Percentiles rank a stretch among this genome's conserved stretches.
These are phyloP conservation scores for Phytopythium montanum DNA, from an alignment of 352 stramenopile species.

Conservation along the genomic window DNA sequence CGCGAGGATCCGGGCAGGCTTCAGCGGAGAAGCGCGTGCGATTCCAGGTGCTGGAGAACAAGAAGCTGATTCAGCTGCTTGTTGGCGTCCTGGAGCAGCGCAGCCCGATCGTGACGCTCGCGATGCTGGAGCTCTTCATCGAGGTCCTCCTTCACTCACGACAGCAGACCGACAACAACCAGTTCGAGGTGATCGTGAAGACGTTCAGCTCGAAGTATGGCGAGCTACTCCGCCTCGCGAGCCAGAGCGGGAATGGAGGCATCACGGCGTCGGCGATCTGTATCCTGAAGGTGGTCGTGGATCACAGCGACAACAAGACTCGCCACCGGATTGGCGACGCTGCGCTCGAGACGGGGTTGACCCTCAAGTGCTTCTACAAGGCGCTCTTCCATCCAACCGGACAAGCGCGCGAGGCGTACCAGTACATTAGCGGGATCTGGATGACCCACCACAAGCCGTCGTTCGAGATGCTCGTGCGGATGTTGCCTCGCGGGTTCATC, in stretches of 20 bases:
- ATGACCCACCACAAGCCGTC: conserved; percentile 71
- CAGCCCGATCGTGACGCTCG: conserved; percentile 48
- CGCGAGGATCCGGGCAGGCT: conserved; percentile 29
- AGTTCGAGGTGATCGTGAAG: conserved; percentile 74
- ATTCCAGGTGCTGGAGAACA: conserved; percentile 55
- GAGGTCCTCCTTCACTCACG: conserved; percentile 61
- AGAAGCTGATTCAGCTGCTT: conserved; percentile 56
- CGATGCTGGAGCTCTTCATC: conserved; percentile 56
- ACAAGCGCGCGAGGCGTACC: conserved; percentile 60
- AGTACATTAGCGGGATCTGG: conserved; percentile 76
- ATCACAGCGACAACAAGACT: conserved; percentile 56
- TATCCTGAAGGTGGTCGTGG: conserved; percentile 66
- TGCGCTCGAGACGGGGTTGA: conserved; percentile 61
- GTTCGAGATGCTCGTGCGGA: conserved; percentile 58
- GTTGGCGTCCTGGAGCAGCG: conserved; percentile 45
- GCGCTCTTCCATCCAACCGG: conserved; percentile 64
- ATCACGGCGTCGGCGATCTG: conserved; percentile 53
- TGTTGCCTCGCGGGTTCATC: conserved; percentile 71
- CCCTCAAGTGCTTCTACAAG: conserved; percentile 52
- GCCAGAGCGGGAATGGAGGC: conserved; percentile 46
- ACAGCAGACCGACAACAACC: conserved; percentile 63
- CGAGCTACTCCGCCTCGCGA: conserved; percentile 45
- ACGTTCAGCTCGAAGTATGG: conserved; percentile 45
- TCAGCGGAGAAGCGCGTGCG: conserved; percentile 54
- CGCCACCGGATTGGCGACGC: conserved; percentile 66